phyloP scores from a whole-genome alignment of 2,329 filamentous ascomycete genomes.

The Hypoxylon sp. region DNA sequence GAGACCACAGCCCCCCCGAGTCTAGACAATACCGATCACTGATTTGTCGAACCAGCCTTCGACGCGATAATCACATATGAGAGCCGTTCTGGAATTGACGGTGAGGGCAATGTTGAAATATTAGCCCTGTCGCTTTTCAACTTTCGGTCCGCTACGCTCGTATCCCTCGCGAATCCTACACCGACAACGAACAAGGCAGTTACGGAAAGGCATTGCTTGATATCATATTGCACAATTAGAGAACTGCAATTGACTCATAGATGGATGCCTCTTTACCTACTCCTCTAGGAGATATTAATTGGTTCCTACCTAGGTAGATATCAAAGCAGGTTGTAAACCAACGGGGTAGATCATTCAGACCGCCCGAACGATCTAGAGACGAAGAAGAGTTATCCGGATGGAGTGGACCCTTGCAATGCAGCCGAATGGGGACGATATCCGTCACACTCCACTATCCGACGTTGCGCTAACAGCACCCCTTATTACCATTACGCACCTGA shows the following conservation, averaged over 20 bases:
- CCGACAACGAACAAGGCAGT: neutral
- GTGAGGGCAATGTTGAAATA: slow-evolving; percentile 7
- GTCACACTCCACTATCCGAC: neutral
- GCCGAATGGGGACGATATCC: slow-evolving; percentile 1
- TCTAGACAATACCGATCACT: neutral
- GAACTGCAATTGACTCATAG: neutral
- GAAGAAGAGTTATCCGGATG: neutral
- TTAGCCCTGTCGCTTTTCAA: neutral
- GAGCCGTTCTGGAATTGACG: slow-evolving; percentile 12
- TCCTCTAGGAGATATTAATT: neutral
- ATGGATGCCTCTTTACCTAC: neutral
- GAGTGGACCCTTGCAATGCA: neutral
- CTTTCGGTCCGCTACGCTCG: slow-evolving; percentile 9
- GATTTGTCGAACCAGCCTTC: slow-evolving; percentile 1
- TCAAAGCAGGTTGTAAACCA: no score
- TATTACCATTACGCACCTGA: neutral
- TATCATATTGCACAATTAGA: neutral
- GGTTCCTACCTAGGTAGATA: neutral
- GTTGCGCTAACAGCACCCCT: neutral
- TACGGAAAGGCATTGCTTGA: no score
- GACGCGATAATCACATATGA: slow-evolving; percentile 3
- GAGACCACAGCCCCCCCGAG: neutral
- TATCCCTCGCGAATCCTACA: slow-evolving; percentile 1
- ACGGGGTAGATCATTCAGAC: neutral
- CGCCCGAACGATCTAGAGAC: neutral